These are phyloP conservation scores for Cladochytrium replicatum DNA, from an alignment of 192 early-diverging fungal species.

Conservation along the genomic window DNA sequence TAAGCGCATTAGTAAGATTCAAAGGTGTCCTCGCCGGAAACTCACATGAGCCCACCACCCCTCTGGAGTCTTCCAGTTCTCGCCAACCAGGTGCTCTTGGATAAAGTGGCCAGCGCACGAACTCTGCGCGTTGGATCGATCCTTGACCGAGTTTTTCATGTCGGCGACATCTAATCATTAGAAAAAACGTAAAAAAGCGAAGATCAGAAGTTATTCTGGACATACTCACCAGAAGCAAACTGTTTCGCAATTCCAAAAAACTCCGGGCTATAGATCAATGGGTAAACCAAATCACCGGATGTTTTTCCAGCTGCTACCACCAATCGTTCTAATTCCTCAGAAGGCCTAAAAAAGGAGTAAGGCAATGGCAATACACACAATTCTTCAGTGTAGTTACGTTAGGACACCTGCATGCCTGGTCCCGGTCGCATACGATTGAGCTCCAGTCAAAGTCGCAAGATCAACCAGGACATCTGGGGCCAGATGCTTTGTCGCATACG, in stretches of 20 bases:
- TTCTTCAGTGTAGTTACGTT: no score
- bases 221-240: background rate
- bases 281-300: slow-evolving; percentile 31
- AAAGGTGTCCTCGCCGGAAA: slow-evolving; percentile 17
- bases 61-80: slow-evolving; percentile 20
- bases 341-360: no score
- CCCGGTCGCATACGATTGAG: slow-evolving; percentile 40
- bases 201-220: background rate
- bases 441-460: slow-evolving; percentile 46
- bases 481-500: slow-evolving; percentile 38
- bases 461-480: slow-evolving; percentile 35
- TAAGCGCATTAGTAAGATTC: background rate
- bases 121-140: slow-evolving; percentile 34
- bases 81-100: slow-evolving; percentile 23
- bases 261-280: slow-evolving; percentile 32
- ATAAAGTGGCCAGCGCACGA: slow-evolving; percentile 42
- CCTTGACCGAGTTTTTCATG: slow-evolving; percentile 38
- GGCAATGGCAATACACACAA: no score
- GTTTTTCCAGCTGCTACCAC: slow-evolving; percentile 27
- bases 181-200: background rate
- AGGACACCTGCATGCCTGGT: slow-evolving; percentile 35
- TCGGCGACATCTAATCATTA: slow-evolving; percentile 28
- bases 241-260: slow-evolving; percentile 16
- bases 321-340: slow-evolving; percentile 23
- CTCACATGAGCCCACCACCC: slow-evolving; percentile 36